Evolutionary conservation across 139 green algal species (phyloP).

Genomic region (Penium margaritaceum): DNA sequence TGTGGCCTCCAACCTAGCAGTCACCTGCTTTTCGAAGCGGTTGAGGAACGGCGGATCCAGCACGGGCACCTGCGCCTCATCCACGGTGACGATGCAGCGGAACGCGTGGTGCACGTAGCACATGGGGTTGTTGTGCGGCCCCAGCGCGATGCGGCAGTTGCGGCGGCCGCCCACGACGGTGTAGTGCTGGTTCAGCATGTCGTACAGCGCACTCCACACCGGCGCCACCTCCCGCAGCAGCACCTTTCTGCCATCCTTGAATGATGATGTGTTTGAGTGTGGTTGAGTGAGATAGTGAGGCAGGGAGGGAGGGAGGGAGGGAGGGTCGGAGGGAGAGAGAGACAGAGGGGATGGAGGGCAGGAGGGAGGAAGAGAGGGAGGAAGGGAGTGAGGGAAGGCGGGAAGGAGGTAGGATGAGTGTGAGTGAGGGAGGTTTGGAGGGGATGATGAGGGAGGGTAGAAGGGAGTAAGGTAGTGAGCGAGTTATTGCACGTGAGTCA

Average conservation of each 20-base stretch:
- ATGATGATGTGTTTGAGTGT: neutral
- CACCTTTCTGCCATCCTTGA: neutral
- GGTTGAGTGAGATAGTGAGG: neutral
- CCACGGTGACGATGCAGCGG: constrained; percentile 35
- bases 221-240: constrained; percentile 24
- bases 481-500: too few species aligned
- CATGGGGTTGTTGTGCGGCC: constrained; percentile 40
- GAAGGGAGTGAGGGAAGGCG: neutral
- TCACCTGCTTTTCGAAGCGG: constrained; percentile 37
- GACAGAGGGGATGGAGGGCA: too few species aligned
- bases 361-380: too few species aligned
- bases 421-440: too few species aligned
- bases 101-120: constrained; percentile 43
- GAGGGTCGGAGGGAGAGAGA: too few species aligned
- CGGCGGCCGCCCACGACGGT: constrained; percentile 19
- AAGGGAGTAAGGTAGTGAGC: too few species aligned
- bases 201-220: constrained; percentile 44
- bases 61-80: neutral
- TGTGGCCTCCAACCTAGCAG: neutral
- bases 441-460: too few species aligned
- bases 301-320: neutral
- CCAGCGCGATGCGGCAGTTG: constrained; percentile 44
- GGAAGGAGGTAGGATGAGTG: neutral
- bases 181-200: constrained; percentile 52
- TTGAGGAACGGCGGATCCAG: constrained; percentile 33